Base-by-base conservation (phyloP, 2,329 filamentous ascomycete species). In the Sporothrix brunneoviolacea region DNA sequence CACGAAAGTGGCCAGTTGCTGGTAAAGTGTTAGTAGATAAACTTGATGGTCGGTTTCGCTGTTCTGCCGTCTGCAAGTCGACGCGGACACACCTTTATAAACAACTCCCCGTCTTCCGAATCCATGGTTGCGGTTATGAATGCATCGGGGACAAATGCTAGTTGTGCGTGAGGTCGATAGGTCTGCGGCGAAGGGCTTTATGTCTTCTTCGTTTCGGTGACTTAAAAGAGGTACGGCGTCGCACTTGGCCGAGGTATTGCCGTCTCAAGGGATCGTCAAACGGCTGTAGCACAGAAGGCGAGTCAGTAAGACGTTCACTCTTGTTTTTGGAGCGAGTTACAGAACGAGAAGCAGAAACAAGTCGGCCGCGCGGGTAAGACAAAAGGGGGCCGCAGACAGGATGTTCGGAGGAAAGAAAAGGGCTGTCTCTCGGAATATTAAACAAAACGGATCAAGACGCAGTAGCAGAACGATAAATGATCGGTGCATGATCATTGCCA, bases 1-100 rank as follows among this genome's bases (percentile, higher is more conserved):
- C 70, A 98, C 90, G 70, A 95, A 97, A 71, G 85, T 85, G 65
- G 91, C 91, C 66, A 98, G 79, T 77, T 95, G 93, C 91, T 96
- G 67, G 53, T 35, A 48, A n/a, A 4, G 16, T 7, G 44, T 45
- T 44, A 45, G 41, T 35, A 12, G 4, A n/a, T 8, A n/a, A 41
- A 50, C 33, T 54, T n/a, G n/a, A n/a, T n/a, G n/a, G n/a, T n/a
- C n/a, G n/a, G n/a, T n/a, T n/a, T n/a, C n/a, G n/a, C n/a, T n/a
- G n/a, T n/a, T n/a, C n/a, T n/a, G n/a, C n/a, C n/a, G n/a, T n/a
- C n/a, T n/a, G n/a, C 21, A 15, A 19, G 15, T 8, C 13, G 19
- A 24, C 6, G 24, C 12, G 16, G 13, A 30, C 45, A 22, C 33
- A 88, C 87, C 82, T 91, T 93, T 71, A 93, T 82, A 72, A 93